A percentile compares a stretch with the other conserved stretches of the same genome.
Evolutionary conservation across 2,329 filamentous ascomycete genomes (phyloP).

Genomic region (Colletotrichum karsti): DNA sequence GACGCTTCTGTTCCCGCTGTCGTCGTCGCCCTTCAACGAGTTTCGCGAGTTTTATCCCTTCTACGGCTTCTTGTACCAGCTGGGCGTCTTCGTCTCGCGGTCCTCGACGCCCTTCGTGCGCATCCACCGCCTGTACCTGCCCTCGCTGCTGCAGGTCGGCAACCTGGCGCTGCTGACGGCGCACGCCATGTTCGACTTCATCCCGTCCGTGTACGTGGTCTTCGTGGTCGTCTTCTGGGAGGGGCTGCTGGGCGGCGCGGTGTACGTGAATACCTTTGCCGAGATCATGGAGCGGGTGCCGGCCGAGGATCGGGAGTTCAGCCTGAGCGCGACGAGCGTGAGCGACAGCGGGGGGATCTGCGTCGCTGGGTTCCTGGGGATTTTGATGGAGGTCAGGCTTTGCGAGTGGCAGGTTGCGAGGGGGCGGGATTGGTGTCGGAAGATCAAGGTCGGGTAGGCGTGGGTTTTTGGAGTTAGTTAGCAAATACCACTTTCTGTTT

Average conservation of each 20-base stretch:
- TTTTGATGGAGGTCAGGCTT: slow-evolving; percentile 81
- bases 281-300: slow-evolving; percentile 89
- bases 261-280: slow-evolving; percentile 96
- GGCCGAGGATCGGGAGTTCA: slow-evolving; percentile 85
- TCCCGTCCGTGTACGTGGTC: slow-evolving; percentile 87
- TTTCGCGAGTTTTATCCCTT: slow-evolving; percentile 93
- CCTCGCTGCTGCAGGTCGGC: slow-evolving; percentile 80
- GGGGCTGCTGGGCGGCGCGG: slow-evolving; percentile 86
- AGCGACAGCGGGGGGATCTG: slow-evolving; percentile 93
- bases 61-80: slow-evolving; percentile 93
- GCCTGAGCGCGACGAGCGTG: slow-evolving; percentile 86
- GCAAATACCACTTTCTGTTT: too few species aligned
- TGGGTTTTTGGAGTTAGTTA: background rate
- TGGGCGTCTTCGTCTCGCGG: slow-evolving; percentile 93
- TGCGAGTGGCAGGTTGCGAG: slow-evolving; percentile 87
- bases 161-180: slow-evolving; percentile 79
- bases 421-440: slow-evolving; percentile 78
- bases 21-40: slow-evolving; percentile 78
- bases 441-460: slow-evolving; percentile 52
- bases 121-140: slow-evolving; percentile 82
- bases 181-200: slow-evolving; percentile 82
- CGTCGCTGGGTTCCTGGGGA: slow-evolving; percentile 84
- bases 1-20: slow-evolving; percentile 86
- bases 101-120: slow-evolving; percentile 90
- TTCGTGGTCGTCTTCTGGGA: slow-evolving; percentile 94